A percentile compares a stretch with the other conserved stretches of the same genome.
These are phyloP conservation scores for Pistacia integerrima DNA, from an alignment of 345 rosid genomes.

Conservation along the genomic window DNA sequence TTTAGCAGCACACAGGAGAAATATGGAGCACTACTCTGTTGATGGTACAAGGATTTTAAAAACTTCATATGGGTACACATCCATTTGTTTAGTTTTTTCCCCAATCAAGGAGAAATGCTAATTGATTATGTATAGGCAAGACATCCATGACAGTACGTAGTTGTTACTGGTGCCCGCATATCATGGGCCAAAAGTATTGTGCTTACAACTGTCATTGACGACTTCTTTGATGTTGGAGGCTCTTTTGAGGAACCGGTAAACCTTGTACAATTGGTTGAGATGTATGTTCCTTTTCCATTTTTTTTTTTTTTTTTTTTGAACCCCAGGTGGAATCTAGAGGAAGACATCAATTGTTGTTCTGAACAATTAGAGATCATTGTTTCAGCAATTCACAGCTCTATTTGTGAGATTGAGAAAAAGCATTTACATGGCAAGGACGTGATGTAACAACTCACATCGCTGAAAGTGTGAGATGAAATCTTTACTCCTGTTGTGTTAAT, in stretches of 20 bases:
- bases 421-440: conserved; percentile 64
- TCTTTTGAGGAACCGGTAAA: conserved; percentile 72
- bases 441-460: conserved; percentile 48
- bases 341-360: conserved; percentile 52
- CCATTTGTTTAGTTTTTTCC: not conserved
- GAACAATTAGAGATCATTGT: conserved; percentile 76
- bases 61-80: conserved; percentile 57
- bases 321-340: conserved; percentile 65
- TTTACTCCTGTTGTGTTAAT: not conserved
- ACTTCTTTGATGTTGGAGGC: conserved; percentile 86
- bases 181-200: conserved; percentile 91
- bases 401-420: conserved; percentile 70
- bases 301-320: not conserved
- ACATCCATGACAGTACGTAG: not conserved
- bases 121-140: not conserved
- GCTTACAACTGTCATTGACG: conserved; percentile 84
- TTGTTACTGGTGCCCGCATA: conserved; percentile 58
- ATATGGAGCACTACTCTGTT: conserved; percentile 41
- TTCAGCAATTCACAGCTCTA: conserved; percentile 63
- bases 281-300: conserved; percentile 39
- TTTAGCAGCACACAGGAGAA: too few relatives aligned
- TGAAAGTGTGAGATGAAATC: conserved; percentile 48
- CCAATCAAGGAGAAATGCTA: not conserved
- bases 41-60: conserved; percentile 53
- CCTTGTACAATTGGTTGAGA: conserved; percentile 57